These are phyloP conservation scores for Ophiostoma ulmi DNA, from an alignment of 2,329 filamentous ascomycete genomes.

Conservation along the genomic window DNA sequence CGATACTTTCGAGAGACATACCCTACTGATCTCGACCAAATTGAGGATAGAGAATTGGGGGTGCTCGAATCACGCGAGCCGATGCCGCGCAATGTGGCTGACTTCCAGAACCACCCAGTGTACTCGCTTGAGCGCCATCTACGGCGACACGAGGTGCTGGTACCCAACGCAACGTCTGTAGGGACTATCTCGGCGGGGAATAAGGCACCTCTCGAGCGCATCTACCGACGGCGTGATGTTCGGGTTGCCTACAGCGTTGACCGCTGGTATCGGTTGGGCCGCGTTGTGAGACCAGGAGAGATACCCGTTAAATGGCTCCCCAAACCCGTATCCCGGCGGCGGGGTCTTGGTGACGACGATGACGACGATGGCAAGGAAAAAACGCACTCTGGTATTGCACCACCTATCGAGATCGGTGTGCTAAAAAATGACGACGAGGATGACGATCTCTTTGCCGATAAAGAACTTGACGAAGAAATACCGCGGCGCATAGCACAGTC, in stretches of 20 bases:
- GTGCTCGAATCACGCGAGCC: slow-evolving; percentile 68
- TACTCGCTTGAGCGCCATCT: slow-evolving; percentile 84
- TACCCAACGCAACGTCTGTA: slow-evolving; percentile 62
- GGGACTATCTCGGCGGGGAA: slow-evolving; percentile 69
- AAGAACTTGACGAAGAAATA: slow-evolving; percentile 27
- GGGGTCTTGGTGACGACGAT: slow-evolving; percentile 30
- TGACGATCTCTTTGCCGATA: slow-evolving; percentile 39
- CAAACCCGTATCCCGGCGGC: slow-evolving; percentile 38
- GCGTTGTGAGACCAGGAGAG: slow-evolving; percentile 71
- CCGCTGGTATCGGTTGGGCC: slow-evolving; percentile 85
- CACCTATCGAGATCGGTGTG: not conserved
- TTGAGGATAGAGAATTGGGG: slow-evolving; percentile 73
- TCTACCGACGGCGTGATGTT: slow-evolving; percentile 80
- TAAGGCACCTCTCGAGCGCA: slow-evolving; percentile 59
- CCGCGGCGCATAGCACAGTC: slow-evolving; percentile 1
- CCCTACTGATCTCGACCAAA: slow-evolving; percentile 65
- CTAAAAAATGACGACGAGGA: not conserved
- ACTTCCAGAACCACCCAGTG: slow-evolving; percentile 80
- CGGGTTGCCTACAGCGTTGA: slow-evolving; percentile 71
- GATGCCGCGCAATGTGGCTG: slow-evolving; percentile 79
- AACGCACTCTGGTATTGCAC: not conserved
- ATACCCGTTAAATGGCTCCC: slow-evolving; percentile 73
- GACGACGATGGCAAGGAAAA: slow-evolving; percentile 19
- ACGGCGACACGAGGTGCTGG: slow-evolving; percentile 73
- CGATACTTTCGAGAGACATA: slow-evolving; percentile 40